Conservation (phyloP, 352 stramenopile species). For the Globisporangium viniferum region DNA sequence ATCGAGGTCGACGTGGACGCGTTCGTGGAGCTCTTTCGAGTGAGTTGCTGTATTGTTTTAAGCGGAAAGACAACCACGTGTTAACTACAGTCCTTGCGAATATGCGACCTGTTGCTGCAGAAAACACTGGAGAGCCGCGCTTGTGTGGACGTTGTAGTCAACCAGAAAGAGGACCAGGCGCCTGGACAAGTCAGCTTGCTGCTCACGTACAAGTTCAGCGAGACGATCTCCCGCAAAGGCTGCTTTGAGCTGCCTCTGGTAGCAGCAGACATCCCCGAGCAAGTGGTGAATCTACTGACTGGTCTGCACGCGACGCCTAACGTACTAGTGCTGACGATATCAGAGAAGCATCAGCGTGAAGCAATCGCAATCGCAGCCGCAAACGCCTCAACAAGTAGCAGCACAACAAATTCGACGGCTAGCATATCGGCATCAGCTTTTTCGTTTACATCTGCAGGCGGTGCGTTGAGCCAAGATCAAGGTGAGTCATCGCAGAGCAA, state of each 20-base stretch:
- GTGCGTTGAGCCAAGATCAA: neutral
- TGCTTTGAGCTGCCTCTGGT: conserved; percentile 41
- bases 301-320: conserved; percentile 37
- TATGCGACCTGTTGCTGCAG: conserved; percentile 14
- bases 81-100: neutral
- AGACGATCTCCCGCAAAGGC: conserved; percentile 49
- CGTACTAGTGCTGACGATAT: conserved; percentile 27
- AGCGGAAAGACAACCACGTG: neutral
- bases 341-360: conserved; percentile 23
- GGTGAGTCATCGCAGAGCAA: neutral
- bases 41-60: conserved; percentile 6
- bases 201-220: conserved; percentile 66
- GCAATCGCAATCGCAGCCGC: neutral
- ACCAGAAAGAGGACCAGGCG: conserved; percentile 11
- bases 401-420: neutral
- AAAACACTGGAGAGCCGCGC: conserved; percentile 37
- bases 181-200: conserved; percentile 24
- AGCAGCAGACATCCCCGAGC: conserved; percentile 18
- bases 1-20: conserved; percentile 35
- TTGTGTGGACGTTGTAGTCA: conserved; percentile 37
- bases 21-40: conserved; percentile 39
- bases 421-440: neutral
- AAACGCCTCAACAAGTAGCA: neutral
- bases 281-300: conserved; percentile 34
- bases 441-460: neutral